Percentiles rank a stretch among this genome's conserved stretches.
These are phyloP conservation scores for Podochytrium sp. DNA, from an alignment of 192 early-diverging fungal genomes.

Conservation along the genomic window DNA sequence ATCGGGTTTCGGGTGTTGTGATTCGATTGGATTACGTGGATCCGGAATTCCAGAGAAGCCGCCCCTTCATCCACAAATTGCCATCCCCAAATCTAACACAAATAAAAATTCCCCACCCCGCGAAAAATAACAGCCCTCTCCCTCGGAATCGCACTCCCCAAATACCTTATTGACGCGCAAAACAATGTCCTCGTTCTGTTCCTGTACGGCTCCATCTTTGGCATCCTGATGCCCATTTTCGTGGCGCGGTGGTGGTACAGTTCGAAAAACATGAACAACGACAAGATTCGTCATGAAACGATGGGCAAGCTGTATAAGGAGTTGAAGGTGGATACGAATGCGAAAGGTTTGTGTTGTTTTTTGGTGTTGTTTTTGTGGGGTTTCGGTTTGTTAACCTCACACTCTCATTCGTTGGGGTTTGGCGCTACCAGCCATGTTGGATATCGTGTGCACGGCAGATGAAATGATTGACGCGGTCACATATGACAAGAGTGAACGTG, in stretches of 20 bases:
- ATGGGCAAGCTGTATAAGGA: slow-evolving; percentile 93
- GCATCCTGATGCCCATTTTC: slow-evolving; percentile 82
- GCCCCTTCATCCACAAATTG: background rate
- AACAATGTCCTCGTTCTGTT: slow-evolving; percentile 73
- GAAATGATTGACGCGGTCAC: slow-evolving; percentile 17
- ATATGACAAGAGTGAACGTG: slow-evolving; percentile 18
- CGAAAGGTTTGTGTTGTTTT: slow-evolving; percentile 27
- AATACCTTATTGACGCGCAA: slow-evolving; percentile 83
- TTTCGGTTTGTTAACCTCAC: background rate
- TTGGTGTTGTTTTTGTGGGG: background rate
- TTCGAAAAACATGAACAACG: slow-evolving; percentile 85
- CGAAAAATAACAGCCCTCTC: slow-evolving; percentile 64
- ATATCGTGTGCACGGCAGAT: slow-evolving; percentile 23
- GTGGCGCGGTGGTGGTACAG: slow-evolving; percentile 96
- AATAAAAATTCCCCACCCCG: too few species aligned
- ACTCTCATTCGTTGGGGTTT: background rate
- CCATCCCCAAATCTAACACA: background rate
- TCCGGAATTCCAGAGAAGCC: background rate
- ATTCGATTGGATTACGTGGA: too few species aligned
- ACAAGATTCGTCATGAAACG: slow-evolving; percentile 83
- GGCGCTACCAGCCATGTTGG: slow-evolving; percentile 4
- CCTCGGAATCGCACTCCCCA: slow-evolving; percentile 94
- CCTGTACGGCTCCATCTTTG: slow-evolving; percentile 88
- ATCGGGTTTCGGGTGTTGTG: too few species aligned
- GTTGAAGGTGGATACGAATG: slow-evolving; percentile 71